Base-by-base conservation (phyloP, 352 stramenopile genomes). In the Globisporangium mamillatum region DNA sequence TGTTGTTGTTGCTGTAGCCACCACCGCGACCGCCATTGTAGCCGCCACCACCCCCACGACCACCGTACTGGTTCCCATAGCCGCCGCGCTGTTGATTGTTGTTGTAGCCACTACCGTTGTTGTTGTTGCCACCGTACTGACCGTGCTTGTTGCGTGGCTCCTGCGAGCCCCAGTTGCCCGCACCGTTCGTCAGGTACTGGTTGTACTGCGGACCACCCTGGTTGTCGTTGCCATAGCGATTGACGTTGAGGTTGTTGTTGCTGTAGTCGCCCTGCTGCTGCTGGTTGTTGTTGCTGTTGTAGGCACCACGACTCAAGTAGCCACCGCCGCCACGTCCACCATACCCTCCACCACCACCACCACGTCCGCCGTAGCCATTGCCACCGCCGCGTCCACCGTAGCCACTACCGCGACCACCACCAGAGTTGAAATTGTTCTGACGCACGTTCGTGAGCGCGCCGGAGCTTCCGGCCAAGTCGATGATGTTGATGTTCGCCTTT, bases 401-500 rank as follows among this genome's bases (percentile, higher is more conserved):
- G 34, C 65, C 56, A 25, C 75, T 36, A 62, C 74, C 64, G 50
- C 81, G 79, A 36, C 77, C 70, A 27, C 76, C 74, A 22, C 79
- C 67, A 53, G 68, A 64, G 38, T 68, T 79, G 69, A 80, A 79
- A 53, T 66, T 80, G 60, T 85, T 84, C 29, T 85, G 78, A 25
- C 82, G 79, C 32, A 89, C 79, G 67, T 91, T 91, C 10, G 85
- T 92, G 27, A 80, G 57, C 27, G 71, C 81, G 18, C 58, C 68
- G 1, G 80, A 75, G 41, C 72, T 76, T 16, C 87, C 87, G 1
- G 87, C 87, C 38, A 95, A 67, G 71, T 95, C 87, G 59, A 93
- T 83, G 50, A 95, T 93, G 64, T 86, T 93, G 71, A 95, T 95
- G 73, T 92, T 92, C 18, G 80, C 84, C 60, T 89, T 91, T 53